Evolutionary conservation across 1,284 basidiomycete genomes (phyloP).

Genomic region (Fomitopsis schrenkii): DNA sequence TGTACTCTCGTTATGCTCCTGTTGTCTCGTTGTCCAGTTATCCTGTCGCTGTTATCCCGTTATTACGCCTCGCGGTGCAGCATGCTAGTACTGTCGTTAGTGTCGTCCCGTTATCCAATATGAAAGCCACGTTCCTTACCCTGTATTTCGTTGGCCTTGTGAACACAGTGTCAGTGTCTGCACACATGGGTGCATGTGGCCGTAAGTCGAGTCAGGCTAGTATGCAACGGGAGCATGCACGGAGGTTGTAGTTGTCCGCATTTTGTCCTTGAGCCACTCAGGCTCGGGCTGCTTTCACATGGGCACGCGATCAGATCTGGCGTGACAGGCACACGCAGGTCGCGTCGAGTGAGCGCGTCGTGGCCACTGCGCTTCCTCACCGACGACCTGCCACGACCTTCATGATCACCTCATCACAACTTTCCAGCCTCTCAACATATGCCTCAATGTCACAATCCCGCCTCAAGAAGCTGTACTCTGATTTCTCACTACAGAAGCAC

Average conservation of each 20-base stretch:
- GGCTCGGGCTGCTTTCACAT: too few species aligned
- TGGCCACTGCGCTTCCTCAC: neutral
- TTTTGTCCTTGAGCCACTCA: too few species aligned
- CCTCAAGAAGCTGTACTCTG: slow-evolving; percentile 84
- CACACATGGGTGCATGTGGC: neutral
- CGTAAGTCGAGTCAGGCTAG: neutral
- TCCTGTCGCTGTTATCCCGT: neutral
- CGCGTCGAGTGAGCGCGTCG: neutral
- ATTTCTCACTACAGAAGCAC: slow-evolving; percentile 78
- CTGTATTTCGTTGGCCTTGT: neutral
- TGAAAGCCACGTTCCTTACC: neutral
- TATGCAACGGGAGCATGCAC: neutral
- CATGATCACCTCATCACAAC: slow-evolving; percentile 18
- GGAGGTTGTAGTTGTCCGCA: too few species aligned
- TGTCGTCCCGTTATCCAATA: neutral
- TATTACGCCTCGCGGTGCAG: neutral
- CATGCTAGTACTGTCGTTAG: neutral
- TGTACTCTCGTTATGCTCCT: neutral
- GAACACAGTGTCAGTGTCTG: too few species aligned
- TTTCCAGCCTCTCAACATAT: slow-evolving; percentile 44
- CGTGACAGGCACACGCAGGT: neutral
- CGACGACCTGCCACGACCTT: slow-evolving; percentile 3
- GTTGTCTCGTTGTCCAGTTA: neutral
- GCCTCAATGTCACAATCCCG: slow-evolving; percentile 52
- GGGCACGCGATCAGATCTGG: neutral